These are phyloP conservation scores for Karstenula rhodostoma DNA, from an alignment of 2,329 filamentous ascomycete species.

Conservation along the genomic window DNA sequence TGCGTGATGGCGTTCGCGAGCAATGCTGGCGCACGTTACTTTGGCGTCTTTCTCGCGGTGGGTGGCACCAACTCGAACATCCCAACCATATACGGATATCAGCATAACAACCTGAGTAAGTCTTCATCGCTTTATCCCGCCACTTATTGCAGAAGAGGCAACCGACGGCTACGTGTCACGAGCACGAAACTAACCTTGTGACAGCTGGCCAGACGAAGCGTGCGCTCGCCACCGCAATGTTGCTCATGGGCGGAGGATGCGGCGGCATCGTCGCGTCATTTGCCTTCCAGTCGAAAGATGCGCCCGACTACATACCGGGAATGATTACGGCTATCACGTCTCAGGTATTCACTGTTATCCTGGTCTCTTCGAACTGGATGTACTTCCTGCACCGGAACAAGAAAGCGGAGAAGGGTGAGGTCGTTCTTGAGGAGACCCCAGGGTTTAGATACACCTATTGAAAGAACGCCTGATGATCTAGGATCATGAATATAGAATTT, in stretches of 20 bases:
- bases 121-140: background rate
- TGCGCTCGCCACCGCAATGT: conserved; percentile 22
- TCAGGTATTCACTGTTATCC: conserved; percentile 18
- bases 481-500: background rate
- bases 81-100: conserved; percentile 18
- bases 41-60: conserved; percentile 19
- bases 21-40: conserved; percentile 16
- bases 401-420: conserved; percentile 20
- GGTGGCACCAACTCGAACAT: conserved; percentile 22
- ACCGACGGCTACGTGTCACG: background rate
- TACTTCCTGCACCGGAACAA: conserved; percentile 21
- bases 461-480: background rate
- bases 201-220: conserved; percentile 24
- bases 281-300: conserved; percentile 23
- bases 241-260: conserved; percentile 23
- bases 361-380: conserved; percentile 16
- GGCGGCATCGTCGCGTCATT: conserved; percentile 23
- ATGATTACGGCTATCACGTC: conserved; percentile 23
- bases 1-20: conserved; percentile 22
- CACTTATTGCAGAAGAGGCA: background rate
- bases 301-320: conserved; percentile 19
- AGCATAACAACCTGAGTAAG: conserved; percentile 25
- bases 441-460: conserved; percentile 22
- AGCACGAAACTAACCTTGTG: background rate
- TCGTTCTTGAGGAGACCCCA: conserved; percentile 17